Evolutionary conservation across 169 alveolate genomes (phyloP).

Genomic region (Toxoplasma gondii): DNA sequence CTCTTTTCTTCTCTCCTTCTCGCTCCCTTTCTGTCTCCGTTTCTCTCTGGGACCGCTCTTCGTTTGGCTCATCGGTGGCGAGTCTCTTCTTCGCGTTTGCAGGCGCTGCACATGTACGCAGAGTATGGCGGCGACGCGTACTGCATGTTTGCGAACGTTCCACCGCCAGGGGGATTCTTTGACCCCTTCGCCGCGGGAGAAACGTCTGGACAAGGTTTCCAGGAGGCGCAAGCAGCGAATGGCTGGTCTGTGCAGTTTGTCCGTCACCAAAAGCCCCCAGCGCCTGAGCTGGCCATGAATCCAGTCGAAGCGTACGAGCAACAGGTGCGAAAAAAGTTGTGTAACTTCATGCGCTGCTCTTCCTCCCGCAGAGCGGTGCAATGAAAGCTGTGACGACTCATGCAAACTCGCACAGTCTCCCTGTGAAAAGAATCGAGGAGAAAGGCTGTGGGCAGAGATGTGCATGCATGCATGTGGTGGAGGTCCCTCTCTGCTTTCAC

Average conservation of each 20-base stretch:
- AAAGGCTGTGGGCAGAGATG: too few relatives aligned
- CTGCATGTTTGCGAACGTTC: constrained; percentile 43
- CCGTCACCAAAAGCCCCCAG: not conserved
- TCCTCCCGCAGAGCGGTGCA: not conserved
- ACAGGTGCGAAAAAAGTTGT: not conserved
- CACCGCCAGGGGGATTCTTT: constrained; percentile 66
- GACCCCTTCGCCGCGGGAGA: constrained; percentile 57
- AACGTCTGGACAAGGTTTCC: not conserved
- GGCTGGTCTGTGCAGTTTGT: constrained; percentile 27
- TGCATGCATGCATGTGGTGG: too few relatives aligned
- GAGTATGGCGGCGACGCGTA: constrained; percentile 53
- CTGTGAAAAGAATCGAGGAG: too few relatives aligned
- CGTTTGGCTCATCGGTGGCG: not conserved
- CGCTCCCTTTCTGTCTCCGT: too few relatives aligned
- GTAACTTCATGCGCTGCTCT: too few relatives aligned
- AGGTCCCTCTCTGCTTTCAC: too few relatives aligned
- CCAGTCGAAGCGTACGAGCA: constrained; percentile 15
- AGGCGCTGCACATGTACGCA: constrained; percentile 61
- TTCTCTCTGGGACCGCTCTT: not conserved
- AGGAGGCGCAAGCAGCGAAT: not conserved
- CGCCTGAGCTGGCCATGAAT: constrained; percentile 1
- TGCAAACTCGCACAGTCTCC: not conserved
- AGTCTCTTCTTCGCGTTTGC: not conserved
- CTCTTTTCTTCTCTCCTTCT: too few relatives aligned
- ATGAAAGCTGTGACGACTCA: not conserved